Conservation (phyloP, 2,329 filamentous ascomycete genomes). For the Leptodontidium sp. region DNA sequence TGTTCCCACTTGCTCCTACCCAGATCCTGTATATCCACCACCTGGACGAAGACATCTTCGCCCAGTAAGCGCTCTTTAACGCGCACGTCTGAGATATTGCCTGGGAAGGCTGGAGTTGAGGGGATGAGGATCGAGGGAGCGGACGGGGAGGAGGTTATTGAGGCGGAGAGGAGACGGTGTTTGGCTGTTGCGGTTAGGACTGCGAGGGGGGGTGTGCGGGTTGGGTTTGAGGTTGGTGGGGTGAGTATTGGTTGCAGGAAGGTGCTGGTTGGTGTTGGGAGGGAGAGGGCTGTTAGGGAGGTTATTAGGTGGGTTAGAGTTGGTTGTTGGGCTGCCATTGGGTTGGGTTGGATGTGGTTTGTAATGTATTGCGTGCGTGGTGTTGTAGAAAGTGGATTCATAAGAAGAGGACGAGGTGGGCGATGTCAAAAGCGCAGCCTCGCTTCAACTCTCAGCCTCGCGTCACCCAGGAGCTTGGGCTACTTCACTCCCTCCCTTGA, state of each 20-base stretch:
- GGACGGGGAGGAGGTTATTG: constrained; percentile 61
- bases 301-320: constrained; percentile 36
- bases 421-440: constrained; percentile 29
- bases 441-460: constrained; percentile 33
- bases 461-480: constrained; percentile 13
- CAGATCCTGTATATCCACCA: constrained; percentile 87
- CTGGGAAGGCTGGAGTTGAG: constrained; percentile 61
- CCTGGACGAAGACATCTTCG: constrained; percentile 76
- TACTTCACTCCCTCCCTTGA: constrained; percentile 21
- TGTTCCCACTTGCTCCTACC: constrained; percentile 84
- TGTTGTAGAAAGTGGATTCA: constrained; percentile 1
- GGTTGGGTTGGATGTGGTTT: constrained; percentile 2
- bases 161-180: constrained; percentile 79
- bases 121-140: constrained; percentile 54
- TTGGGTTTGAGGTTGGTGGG: constrained; percentile 18
- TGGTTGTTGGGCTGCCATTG: constrained; percentile 26
- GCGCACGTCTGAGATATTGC: constrained; percentile 60
- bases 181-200: constrained; percentile 70
- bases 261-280: constrained; percentile 34
- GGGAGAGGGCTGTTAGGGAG: constrained; percentile 33
- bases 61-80: constrained; percentile 64
- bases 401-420: not conserved
- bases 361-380: not conserved
- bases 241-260: constrained; percentile 41
- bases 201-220: constrained; percentile 57